Evolutionary conservation across 805 yeast species (phyloP).

Genomic region (Ogataea corticis): DNA sequence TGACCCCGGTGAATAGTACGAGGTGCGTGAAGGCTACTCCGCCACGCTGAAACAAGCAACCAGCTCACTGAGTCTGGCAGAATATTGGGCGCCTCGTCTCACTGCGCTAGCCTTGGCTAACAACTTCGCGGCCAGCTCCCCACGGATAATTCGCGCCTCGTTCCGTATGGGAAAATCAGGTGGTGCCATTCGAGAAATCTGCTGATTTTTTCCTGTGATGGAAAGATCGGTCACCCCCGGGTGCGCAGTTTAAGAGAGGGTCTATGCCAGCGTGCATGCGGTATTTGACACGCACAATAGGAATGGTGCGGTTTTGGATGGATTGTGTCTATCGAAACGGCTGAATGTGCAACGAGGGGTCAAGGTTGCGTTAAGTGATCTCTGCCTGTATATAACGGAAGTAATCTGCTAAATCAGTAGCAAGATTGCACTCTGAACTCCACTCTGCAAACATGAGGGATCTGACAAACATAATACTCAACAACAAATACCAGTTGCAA

Average conservation of each 20-base stretch:
- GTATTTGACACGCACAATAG: background rate
- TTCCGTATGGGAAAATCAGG: slow-evolving; percentile 5
- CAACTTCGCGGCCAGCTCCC: too few species aligned
- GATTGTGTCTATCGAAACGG: background rate
- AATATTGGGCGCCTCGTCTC: too few species aligned
- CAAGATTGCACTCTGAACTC: background rate
- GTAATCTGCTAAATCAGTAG: background rate
- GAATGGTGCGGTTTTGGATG: slow-evolving; percentile 1
- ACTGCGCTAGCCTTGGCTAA: too few species aligned
- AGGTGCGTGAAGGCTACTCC: too few species aligned
- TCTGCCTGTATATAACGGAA: background rate
- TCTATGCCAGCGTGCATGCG: background rate
- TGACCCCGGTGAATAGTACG: too few species aligned
- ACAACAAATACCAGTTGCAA: slow-evolving; percentile 42
- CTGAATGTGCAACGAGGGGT: background rate
- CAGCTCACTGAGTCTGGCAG: too few species aligned
- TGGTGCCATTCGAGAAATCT: slow-evolving; percentile 6
- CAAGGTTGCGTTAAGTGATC: background rate
- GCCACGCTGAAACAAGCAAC: too few species aligned
- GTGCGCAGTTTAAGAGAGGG: background rate
- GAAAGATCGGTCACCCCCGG: background rate
- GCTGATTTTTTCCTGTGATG: slow-evolving; percentile 8
- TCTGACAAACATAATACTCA: slow-evolving; percentile 32
- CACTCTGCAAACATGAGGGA: slow-evolving; percentile 24
- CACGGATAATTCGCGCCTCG: too few species aligned